These are phyloP conservation scores for Lichtheimia hyalospora DNA, from an alignment of 371 early-diverging fungal genomes.

Conservation along the genomic window DNA sequence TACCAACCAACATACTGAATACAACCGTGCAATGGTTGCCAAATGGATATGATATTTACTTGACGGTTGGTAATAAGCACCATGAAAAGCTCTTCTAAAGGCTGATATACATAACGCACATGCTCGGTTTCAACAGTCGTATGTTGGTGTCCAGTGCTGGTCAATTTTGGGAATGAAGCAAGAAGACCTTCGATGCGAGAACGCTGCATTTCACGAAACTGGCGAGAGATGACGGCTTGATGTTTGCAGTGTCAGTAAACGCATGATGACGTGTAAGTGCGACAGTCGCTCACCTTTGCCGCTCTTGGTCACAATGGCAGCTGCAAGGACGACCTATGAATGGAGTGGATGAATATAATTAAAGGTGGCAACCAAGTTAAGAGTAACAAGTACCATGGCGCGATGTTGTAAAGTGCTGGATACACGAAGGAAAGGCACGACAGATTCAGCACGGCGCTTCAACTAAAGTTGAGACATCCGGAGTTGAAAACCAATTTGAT, in stretches of 20 bases:
- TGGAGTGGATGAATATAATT: too few relatives aligned
- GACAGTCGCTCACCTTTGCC: conserved; percentile 79
- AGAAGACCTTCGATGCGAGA: conserved; percentile 96
- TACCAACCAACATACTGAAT: neutral
- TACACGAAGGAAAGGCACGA: too few relatives aligned
- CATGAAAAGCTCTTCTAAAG: conserved; percentile 91
- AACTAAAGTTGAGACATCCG: too few relatives aligned
- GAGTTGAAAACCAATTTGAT: too few relatives aligned
- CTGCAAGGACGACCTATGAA: conserved; percentile 80
- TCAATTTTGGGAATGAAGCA: conserved; percentile 94
- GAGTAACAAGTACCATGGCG: neutral
- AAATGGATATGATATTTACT: conserved; percentile 14
- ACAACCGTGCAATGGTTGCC: neutral
- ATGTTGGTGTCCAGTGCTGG: conserved; percentile 89
- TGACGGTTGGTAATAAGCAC: conserved; percentile 86
- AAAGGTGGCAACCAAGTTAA: neutral
- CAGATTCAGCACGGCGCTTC: too few relatives aligned
- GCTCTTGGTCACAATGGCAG: conserved; percentile 89
- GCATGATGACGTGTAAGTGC: conserved; percentile 1
- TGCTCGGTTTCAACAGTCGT: conserved; percentile 96
- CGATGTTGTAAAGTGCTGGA: too few relatives aligned
- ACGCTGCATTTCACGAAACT: conserved; percentile 95
- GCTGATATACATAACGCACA: conserved; percentile 96
- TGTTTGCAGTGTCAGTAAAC: neutral
- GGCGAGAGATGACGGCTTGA: conserved; percentile 91